A percentile compares a stretch with the other conserved stretches of the same genome.
phyloP scores from a whole-genome alignment of 805 yeast genomes.

The Metschnikowia noctiluminum region DNA sequence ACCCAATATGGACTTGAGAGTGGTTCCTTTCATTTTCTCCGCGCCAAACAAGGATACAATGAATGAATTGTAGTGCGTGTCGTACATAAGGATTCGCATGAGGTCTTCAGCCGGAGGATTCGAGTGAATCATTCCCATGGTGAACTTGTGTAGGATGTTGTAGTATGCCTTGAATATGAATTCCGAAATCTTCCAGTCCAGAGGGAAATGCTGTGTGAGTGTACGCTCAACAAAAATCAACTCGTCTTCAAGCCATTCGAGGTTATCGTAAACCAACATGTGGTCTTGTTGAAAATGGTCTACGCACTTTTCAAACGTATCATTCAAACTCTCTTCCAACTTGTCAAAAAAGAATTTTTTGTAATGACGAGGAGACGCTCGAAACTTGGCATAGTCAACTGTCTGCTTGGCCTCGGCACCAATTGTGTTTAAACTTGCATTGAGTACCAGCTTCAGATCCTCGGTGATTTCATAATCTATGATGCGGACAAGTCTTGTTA shows the following conservation, averaged over 20 bases:
- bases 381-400: slow-evolving; percentile 26
- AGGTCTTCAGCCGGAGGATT: slow-evolving; percentile 81
- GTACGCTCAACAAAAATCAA: slow-evolving; percentile 61
- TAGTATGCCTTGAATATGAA: slow-evolving; percentile 66
- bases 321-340: slow-evolving; percentile 57
- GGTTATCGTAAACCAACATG: slow-evolving; percentile 61
- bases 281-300: slow-evolving; percentile 48
- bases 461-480: slow-evolving; percentile 78
- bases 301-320: slow-evolving; percentile 65
- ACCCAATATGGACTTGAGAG: slow-evolving; percentile 54
- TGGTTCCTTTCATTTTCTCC: slow-evolving; percentile 39
- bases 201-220: slow-evolving; percentile 60
- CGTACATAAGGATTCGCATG: slow-evolving; percentile 71
- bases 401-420: slow-evolving; percentile 17
- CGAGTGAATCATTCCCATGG: slow-evolving; percentile 58
- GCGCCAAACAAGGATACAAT: slow-evolving; percentile 25
- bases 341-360: slow-evolving; percentile 56
- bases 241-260: slow-evolving; percentile 85
- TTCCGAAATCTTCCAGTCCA: slow-evolving; percentile 67
- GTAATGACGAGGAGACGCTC: slow-evolving; percentile 53
- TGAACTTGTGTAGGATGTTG: slow-evolving; percentile 56
- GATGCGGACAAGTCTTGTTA: slow-evolving; percentile 70
- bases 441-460: slow-evolving; percentile 53
- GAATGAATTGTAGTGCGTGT: slow-evolving; percentile 55
- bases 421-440: slow-evolving; percentile 25